Conservation (phyloP, 139 green algal genomes). For the Nannochloris sp. region DNA sequence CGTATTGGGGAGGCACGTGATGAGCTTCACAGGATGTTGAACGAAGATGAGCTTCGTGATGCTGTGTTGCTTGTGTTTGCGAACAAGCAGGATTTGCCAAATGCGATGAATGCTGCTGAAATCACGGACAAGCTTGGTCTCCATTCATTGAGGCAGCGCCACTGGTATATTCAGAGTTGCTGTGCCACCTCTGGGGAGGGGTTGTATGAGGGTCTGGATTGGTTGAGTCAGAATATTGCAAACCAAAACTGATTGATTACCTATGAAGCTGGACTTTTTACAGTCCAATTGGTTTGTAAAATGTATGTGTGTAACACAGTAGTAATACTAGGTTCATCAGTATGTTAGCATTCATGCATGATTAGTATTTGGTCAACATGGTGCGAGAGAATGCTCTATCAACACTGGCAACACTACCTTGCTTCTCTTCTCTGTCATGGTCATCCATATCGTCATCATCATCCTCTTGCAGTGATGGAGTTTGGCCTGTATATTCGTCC, state of each 20-base stretch:
- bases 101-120: constrained; percentile 98
- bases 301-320: neutral
- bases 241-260: constrained; percentile 15
- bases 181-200: constrained; percentile 93
- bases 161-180: constrained; percentile 97
- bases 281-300: too few relatives aligned
- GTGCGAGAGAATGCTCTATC: constrained; percentile 19
- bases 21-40: constrained; percentile 98
- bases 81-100: constrained; percentile 99
- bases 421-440: neutral
- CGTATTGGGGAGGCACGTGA: constrained; percentile 91
- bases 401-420: constrained; percentile 8
- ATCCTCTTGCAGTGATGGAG: neutral
- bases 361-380: constrained; percentile 10
- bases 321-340: neutral
- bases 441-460: neutral
- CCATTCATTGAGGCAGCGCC: constrained; percentile 86
- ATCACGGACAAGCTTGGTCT: constrained; percentile 99
- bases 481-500: constrained; percentile 12
- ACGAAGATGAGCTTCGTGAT: constrained; percentile 96
- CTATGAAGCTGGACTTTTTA: too few relatives aligned
- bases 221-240: constrained; percentile 80
- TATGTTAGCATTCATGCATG: neutral
- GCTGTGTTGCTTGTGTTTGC: constrained; percentile 96
- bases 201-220: constrained; percentile 97